Base-by-base conservation (phyloP, 2,329 filamentous ascomycete genomes). In the Paecilomyces sp. region DNA sequence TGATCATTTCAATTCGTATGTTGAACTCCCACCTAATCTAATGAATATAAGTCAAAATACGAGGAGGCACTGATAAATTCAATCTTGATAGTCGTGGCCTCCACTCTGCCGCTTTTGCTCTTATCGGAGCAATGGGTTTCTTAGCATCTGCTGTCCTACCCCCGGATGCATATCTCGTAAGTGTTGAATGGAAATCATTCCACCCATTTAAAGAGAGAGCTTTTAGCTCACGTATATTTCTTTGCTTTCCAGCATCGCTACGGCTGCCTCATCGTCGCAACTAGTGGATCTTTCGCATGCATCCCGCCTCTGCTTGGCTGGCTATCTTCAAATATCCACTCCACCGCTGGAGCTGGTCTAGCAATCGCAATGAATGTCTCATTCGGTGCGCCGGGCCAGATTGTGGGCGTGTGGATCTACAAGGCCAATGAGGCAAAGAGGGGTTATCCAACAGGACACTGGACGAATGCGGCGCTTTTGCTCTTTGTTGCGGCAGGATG, bases 351-450 rank as follows among this genome's bases (percentile, higher is more conserved):
- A 0, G 83, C 84, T 0, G 88, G 88, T 0, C 78, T 91, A 11
- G 88, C 87, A 1, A 88, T 90, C 58, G 88, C 87, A 0, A 73
- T 91, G 62, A 90, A 90, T 63, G 83, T 90, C 15, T 85, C 84
- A 1, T 80, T 88, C 55, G 87, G 86, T 0, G 87, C 86, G 0
- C 80, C 87, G 0, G 88, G 88, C 0, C 88, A 90, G 71, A 90
- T 91, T 50, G 82, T 85, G 0, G 88, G 87, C 0, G 86, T 89
- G 0, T 91, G 87, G 87, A 90, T 89, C 62, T 90, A 90, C 74
- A 88, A 87, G 67, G 78, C 83, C 0, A 74, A 82, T 11, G 86
- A 91, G 71, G 81, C 80, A 18, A 70, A 75, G 24, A 73, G 65
- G 9, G 88, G 88, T 0, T 90, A 88, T 69, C 86, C 86, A 0